Evolutionary conservation across 177 flowering plant species (phyloP).

Genomic region (Vitis hybrid): DNA sequence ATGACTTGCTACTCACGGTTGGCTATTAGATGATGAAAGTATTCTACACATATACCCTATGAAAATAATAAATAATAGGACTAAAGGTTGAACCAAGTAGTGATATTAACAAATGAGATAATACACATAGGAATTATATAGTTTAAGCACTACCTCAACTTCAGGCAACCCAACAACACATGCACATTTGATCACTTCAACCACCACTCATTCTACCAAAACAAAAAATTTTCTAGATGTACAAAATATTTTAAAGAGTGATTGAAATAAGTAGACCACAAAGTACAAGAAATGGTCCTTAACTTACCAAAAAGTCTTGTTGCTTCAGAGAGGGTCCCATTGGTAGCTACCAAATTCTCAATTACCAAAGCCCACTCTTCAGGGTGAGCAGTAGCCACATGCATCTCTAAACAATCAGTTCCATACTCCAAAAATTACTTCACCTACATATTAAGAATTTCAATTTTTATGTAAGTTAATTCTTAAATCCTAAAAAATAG

Average conservation of each 20-base stretch:
- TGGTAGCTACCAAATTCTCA: conserved; percentile 93
- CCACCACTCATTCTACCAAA: conserved; percentile 64
- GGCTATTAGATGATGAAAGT: too few species aligned
- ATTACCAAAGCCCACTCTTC: conserved; percentile 76
- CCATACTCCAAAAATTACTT: conserved; percentile 20
- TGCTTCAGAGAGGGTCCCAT: conserved; percentile 88
- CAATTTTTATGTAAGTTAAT: neutral
- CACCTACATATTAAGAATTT: conserved; percentile 40
- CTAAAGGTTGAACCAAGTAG: neutral
- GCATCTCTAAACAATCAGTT: conserved; percentile 83
- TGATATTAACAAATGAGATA: neutral
- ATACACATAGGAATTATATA: neutral
- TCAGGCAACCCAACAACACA: conserved; percentile 83
- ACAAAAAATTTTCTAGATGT: conserved; percentile 5
- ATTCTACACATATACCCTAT: too few species aligned
- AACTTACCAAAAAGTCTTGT: conserved; percentile 72
- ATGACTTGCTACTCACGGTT: too few species aligned
- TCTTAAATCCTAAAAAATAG: neutral
- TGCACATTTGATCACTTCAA: conserved; percentile 88
- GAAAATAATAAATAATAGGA: neutral
- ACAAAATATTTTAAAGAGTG: neutral
- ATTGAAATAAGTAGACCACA: neutral
- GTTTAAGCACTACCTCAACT: conserved; percentile 49
- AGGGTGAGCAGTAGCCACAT: conserved; percentile 73
- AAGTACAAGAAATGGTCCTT: too few species aligned